Percentiles rank a stretch among this genome's conserved stretches.
Evolutionary conservation across 805 yeast species (phyloP).

Genomic region (Nakazawaea populi): DNA sequence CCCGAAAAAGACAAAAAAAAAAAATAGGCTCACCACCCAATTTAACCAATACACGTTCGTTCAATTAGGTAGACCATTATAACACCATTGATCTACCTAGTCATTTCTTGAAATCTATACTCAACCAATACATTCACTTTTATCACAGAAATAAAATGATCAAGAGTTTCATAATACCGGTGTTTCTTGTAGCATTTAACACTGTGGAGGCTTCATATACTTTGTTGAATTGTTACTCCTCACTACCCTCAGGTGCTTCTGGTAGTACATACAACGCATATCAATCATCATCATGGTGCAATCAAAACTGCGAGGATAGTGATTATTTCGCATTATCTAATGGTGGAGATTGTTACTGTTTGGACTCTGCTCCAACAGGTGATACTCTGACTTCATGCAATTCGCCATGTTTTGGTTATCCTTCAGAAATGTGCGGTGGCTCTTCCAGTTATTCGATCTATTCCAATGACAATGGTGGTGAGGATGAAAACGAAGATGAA

Average conservation of each 20-base stretch:
- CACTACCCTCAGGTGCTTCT: conserved; percentile 28
- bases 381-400: conserved; percentile 32
- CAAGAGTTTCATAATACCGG: background rate
- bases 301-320: conserved; percentile 36
- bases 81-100: no score
- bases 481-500: conserved; percentile 1
- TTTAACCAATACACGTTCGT: no score
- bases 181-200: background rate
- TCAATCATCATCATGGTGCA: conserved; percentile 58
- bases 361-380: conserved; percentile 34
- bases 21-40: no score
- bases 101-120: no score
- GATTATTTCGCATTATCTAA: conserved; percentile 46
- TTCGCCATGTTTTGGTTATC: conserved; percentile 53
- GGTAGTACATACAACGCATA: conserved; percentile 36
- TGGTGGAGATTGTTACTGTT: conserved; percentile 65
- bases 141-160: background rate
- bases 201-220: background rate
- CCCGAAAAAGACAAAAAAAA: no score
- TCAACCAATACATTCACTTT: background rate
- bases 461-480: conserved; percentile 23
- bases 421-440: conserved; percentile 55
- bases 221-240: conserved; percentile 30
- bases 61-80: no score
- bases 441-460: conserved; percentile 40